Conservation (phyloP, 2,329 filamentous ascomycete species). For the Sclerotinia trifoliorum region DNA sequence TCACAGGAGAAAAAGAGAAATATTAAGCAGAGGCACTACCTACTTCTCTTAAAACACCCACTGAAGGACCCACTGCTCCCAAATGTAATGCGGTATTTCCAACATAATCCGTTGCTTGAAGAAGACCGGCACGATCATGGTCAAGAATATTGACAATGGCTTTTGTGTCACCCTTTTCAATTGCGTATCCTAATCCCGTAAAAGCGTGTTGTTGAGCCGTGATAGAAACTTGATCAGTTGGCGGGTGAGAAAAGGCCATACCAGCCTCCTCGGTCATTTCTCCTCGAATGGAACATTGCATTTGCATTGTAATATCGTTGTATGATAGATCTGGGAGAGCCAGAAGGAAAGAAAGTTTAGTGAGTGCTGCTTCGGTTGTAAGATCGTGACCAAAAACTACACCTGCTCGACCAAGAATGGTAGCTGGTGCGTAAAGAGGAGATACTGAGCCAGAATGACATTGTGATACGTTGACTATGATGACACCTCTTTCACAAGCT, state of each 20-base stretch:
- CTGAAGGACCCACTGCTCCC: constrained; percentile 46
- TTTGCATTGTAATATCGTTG: constrained; percentile 58
- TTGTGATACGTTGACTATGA: constrained; percentile 72
- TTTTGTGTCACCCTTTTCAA: constrained; percentile 57
- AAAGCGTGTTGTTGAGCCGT: constrained; percentile 54
- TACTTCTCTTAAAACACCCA: constrained; percentile 57
- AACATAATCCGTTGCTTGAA: constrained; percentile 42
- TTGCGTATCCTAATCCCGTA: constrained; percentile 61
- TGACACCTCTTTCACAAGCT: constrained; percentile 64
- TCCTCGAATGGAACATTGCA: constrained; percentile 62
- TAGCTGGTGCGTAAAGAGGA: constrained; percentile 57
- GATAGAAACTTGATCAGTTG: constrained; percentile 26
- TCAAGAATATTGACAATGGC: constrained; percentile 37
- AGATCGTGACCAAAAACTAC: constrained; percentile 68
- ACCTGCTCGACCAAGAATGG: constrained; percentile 62
- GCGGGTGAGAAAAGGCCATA: constrained; percentile 57
- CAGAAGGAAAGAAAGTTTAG: constrained; percentile 49
- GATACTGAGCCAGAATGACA: constrained; percentile 55
- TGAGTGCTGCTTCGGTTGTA: constrained; percentile 56
- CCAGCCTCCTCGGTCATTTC: constrained; percentile 55
- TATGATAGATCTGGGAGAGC: constrained; percentile 57
- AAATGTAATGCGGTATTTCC: constrained; percentile 44
- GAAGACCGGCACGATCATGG: constrained; percentile 35
- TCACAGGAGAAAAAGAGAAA: not conserved
- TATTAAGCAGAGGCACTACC: not conserved